Conservation (phyloP, 768 basidiomycete genomes). For the Russula ochroleuca region DNA sequence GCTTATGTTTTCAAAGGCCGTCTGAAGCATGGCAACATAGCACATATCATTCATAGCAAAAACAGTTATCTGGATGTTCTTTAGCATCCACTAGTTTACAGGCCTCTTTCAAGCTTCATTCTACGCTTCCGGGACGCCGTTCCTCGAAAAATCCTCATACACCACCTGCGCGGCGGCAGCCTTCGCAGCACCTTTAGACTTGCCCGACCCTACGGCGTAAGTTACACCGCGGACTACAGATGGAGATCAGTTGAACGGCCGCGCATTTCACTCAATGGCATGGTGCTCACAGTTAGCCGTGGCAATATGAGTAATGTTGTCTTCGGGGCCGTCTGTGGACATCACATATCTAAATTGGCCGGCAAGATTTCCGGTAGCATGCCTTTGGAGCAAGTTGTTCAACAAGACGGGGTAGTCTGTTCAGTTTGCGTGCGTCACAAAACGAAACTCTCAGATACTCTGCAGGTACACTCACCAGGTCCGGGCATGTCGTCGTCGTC, state of each 20-base stretch:
- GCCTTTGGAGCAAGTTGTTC: constrained; percentile 8
- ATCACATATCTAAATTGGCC: background rate
- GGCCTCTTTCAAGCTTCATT: background rate
- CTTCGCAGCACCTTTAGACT: background rate
- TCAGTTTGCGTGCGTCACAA: background rate
- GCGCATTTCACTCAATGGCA: background rate
- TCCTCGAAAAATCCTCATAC: background rate
- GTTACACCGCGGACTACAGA: background rate
- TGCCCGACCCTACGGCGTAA: constrained; percentile 3
- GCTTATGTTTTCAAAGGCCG: background rate
- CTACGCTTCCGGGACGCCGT: background rate
- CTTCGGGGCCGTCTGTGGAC: background rate
- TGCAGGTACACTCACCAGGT: constrained; percentile 1
- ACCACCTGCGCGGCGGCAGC: background rate
- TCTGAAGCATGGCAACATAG: background rate
- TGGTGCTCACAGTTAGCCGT: background rate
- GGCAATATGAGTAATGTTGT: background rate
- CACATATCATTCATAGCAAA: background rate
- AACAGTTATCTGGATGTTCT: background rate
- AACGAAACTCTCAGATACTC: background rate
- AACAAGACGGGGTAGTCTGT: background rate
- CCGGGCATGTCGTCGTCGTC: background rate
- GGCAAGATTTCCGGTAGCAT: background rate
- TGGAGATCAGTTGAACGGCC: background rate
- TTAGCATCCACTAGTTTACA: background rate